Conservation (phyloP, 2,329 filamentous ascomycete species). For the Colletotrichum sp. region DNA sequence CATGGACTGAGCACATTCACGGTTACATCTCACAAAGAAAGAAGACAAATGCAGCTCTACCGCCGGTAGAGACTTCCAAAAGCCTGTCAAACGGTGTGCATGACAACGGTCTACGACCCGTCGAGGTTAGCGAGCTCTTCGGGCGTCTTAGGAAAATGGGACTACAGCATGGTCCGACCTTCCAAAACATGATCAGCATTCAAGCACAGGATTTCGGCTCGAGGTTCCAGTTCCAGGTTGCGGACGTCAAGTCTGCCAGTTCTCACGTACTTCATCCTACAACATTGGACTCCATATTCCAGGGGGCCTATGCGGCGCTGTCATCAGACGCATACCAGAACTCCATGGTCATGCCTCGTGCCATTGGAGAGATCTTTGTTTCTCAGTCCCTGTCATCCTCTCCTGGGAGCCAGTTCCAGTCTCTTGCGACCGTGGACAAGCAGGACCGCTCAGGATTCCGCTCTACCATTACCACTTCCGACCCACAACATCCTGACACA, state of each 20-base stretch:
- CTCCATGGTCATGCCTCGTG: background rate
- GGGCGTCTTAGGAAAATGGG: conserved; percentile 32
- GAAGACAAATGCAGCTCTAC: conserved; percentile 24
- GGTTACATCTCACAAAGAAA: background rate
- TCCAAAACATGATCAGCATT: background rate
- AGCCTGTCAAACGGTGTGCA: conserved; percentile 30
- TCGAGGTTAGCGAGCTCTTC: conserved; percentile 51
- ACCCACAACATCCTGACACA: background rate
- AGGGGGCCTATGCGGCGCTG: background rate
- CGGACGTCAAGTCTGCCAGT: conserved; percentile 46
- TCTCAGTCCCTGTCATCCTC: background rate
- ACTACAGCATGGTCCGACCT: background rate
- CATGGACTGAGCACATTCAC: conserved; percentile 4
- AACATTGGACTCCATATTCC: conserved; percentile 7
- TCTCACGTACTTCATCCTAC: conserved; percentile 36
- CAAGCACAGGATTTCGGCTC: conserved; percentile 39
- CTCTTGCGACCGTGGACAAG: background rate
- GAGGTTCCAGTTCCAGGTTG: conserved; percentile 56
- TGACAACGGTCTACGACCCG: background rate
- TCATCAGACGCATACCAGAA: background rate
- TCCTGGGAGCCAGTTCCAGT: background rate
- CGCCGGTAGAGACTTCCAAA: background rate
- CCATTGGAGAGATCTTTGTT: conserved; percentile 41
- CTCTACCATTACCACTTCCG: background rate
- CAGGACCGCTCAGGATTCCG: background rate